These are phyloP conservation scores for Adansonia madagascariensis DNA, from an alignment of 441 rosid species.

Conservation along the genomic window DNA sequence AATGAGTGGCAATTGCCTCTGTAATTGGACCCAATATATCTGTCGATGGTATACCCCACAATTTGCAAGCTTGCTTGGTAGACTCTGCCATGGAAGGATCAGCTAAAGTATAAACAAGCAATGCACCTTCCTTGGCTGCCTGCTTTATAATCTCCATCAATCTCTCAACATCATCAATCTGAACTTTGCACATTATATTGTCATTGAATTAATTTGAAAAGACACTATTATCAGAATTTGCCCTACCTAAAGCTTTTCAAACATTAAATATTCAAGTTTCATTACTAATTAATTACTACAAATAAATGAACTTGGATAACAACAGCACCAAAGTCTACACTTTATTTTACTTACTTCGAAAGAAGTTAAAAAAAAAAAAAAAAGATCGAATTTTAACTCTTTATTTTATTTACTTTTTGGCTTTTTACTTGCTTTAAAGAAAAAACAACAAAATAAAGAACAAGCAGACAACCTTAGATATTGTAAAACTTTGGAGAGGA, in stretches of 20 bases:
- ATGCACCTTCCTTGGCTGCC: slow-evolving; percentile 84
- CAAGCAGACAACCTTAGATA: not conserved
- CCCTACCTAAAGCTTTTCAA: not conserved
- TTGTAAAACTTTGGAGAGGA: no score
- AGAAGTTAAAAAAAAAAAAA: no score
- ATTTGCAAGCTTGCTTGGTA: slow-evolving; percentile 63
- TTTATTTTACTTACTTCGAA: no score
- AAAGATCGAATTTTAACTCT: no score
- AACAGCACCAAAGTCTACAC: not conserved
- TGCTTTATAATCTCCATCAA: slow-evolving; percentile 75
- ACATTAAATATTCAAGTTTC: not conserved
- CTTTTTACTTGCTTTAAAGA: not conserved
- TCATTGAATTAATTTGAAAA: slow-evolving; percentile 1
- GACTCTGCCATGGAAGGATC: slow-evolving; percentile 79
- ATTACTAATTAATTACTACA: not conserved
- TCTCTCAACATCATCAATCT: slow-evolving; percentile 76
- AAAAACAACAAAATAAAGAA: no score
- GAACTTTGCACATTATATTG: slow-evolving; percentile 26
- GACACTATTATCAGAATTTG: not conserved
- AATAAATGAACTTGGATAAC: not conserved
- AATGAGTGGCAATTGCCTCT: slow-evolving; percentile 71
- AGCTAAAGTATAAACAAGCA: slow-evolving; percentile 72
- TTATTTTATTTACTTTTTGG: not conserved
- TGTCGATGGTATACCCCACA: slow-evolving; percentile 70
- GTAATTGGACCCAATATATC: slow-evolving; percentile 86